Conservation (phyloP, 176 grass and related monocot genomes). For the Dactylis glomerata region DNA sequence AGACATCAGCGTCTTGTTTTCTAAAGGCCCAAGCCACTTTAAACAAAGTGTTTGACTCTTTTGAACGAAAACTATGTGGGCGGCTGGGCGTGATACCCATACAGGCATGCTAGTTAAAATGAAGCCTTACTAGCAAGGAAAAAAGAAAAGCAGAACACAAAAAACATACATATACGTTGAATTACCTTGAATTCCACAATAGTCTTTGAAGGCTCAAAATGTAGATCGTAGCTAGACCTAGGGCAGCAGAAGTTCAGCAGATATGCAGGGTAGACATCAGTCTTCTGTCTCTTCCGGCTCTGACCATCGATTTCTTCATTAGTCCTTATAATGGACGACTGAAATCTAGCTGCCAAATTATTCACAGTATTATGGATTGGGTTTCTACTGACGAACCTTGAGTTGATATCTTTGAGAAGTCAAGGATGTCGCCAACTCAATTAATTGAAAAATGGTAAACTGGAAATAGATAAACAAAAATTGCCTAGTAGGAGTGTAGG, state of each 20-base stretch:
- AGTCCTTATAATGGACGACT: conserved; percentile 32
- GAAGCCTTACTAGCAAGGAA: conserved; percentile 16
- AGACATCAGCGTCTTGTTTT: not conserved
- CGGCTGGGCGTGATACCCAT: not conserved
- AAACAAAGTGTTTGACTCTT: not conserved
- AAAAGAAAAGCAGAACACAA: conserved; percentile 16
- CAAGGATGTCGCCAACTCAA: conserved; percentile 46
- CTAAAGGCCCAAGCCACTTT: conserved; percentile 1
- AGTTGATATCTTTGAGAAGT: conserved; percentile 83
- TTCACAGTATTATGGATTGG: conserved; percentile 86
- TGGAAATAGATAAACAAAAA: not conserved
- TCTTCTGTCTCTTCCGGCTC: conserved; percentile 64
- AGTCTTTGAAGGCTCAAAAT: conserved; percentile 90
- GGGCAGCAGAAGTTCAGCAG: conserved; percentile 80
- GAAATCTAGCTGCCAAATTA: conserved; percentile 64
- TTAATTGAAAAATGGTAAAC: conserved; percentile 17
- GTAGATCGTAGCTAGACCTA: conserved; percentile 66
- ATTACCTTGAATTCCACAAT: conserved; percentile 92
- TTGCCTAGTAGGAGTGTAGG: conserved; percentile 57
- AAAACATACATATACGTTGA: conserved; percentile 12
- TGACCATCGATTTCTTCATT: conserved; percentile 46
- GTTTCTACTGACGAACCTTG: conserved; percentile 73
- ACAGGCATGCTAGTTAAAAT: conserved; percentile 1
- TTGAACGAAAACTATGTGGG: not conserved
- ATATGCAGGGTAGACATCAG: conserved; percentile 64